A percentile compares a stretch with the other conserved stretches of the same genome.
Conservation (phyloP, 2,329 filamentous ascomycete species). For the Aspergillus hortae region DNA sequence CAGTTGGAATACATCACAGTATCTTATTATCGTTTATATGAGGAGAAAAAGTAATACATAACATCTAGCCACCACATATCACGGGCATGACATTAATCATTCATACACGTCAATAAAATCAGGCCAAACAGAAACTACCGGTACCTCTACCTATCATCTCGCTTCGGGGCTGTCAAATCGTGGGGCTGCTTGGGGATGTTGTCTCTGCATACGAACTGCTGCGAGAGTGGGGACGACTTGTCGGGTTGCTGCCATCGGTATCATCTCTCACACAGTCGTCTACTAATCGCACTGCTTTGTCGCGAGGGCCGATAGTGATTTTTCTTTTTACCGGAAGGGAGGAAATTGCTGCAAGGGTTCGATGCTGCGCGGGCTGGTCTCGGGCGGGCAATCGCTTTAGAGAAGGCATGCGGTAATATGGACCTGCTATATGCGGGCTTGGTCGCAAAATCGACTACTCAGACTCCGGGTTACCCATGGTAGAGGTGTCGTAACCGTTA, state of each 20-base stretch:
- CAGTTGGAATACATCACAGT: too few species aligned
- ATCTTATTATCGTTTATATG: too few species aligned
- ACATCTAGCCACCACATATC: not conserved
- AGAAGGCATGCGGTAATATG: not conserved
- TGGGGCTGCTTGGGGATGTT: slow-evolving; percentile 10
- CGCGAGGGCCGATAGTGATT: not conserved
- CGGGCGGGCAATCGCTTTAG: not conserved
- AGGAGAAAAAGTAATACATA: too few species aligned
- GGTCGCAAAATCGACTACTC: slow-evolving; percentile 5
- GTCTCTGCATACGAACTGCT: not conserved
- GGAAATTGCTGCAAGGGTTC: not conserved
- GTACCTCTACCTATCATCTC: slow-evolving; percentile 5
- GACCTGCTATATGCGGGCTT: not conserved
- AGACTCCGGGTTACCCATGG: slow-evolving; percentile 45
- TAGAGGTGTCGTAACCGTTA: slow-evolving; percentile 71
- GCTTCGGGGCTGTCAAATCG: slow-evolving; percentile 6
- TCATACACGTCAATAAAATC: too few species aligned
- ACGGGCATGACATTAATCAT: not conserved
- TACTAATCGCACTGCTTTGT: not conserved
- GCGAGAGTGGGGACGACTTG: not conserved
- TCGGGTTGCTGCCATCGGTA: not conserved
- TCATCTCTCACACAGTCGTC: not conserved
- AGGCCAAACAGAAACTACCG: too few species aligned
- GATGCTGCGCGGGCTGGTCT: not conserved
- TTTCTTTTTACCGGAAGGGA: not conserved